Conservation (phyloP, 345 rosid genomes). For the Melaleuca quinquenervia region DNA sequence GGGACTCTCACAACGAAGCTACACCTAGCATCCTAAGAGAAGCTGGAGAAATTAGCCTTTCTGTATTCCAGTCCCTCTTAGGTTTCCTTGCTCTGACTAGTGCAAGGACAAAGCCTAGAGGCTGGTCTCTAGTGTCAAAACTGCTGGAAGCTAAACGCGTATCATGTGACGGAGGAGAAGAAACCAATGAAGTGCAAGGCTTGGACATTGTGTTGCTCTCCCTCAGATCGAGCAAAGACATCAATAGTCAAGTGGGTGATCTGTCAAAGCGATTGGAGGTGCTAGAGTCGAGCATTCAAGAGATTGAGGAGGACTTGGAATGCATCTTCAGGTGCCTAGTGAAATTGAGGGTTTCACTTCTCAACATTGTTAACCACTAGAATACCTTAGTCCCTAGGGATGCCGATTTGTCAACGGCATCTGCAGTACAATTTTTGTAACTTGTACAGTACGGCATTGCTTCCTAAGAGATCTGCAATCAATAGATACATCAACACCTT, state of each 20-base stretch:
- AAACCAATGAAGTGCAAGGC: constrained; percentile 4
- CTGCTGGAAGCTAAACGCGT: background rate
- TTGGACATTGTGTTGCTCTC: background rate
- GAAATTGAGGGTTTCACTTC: constrained; percentile 1
- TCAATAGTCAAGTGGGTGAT: background rate
- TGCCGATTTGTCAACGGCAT: background rate
- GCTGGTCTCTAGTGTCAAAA: constrained; percentile 9
- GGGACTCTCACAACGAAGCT: background rate
- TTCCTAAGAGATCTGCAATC: background rate
- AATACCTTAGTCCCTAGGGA: background rate
- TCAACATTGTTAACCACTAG: background rate
- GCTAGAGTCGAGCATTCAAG: constrained; percentile 2
- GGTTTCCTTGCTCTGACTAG: background rate
- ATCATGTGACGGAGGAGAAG: background rate
- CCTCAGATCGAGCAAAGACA: constrained; percentile 6
- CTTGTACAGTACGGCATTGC: background rate
- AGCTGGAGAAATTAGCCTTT: background rate
- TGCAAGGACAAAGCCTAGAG: background rate
- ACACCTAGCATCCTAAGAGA: background rate
- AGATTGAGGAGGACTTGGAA: constrained; percentile 6
- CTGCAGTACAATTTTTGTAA: background rate
- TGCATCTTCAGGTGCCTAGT: constrained; percentile 8
- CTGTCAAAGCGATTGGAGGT: background rate
- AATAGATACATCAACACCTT: background rate
- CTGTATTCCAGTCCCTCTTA: constrained; percentile 1